Evolutionary conservation across 2,329 filamentous ascomycete genomes (phyloP).

Genomic region (Claviceps capensis): DNA sequence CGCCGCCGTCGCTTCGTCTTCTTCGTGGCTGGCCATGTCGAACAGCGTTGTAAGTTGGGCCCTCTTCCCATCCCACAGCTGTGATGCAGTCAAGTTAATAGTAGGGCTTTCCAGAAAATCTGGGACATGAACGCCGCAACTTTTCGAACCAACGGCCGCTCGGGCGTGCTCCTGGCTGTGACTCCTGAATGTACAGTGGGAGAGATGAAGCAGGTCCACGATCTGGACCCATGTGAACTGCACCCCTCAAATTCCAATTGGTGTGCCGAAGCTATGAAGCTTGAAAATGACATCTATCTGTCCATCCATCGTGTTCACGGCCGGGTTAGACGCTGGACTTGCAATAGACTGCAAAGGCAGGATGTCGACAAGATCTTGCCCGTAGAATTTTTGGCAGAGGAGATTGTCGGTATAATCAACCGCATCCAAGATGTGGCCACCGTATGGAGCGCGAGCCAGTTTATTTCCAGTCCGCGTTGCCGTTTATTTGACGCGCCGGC

Average conservation of each 20-base stretch:
- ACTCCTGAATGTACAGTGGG: constrained; percentile 14
- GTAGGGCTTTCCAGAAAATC: constrained; percentile 11
- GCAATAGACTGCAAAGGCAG: background rate
- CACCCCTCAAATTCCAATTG: background rate
- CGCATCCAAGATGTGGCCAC: constrained; percentile 2
- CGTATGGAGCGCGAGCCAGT: constrained; percentile 9
- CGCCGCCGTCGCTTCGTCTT: constrained; percentile 11
- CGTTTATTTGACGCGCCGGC: constrained; percentile 7
- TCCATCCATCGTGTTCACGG: constrained; percentile 6
- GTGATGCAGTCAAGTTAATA: background rate
- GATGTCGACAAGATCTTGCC: background rate
- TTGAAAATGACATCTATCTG: constrained; percentile 7
- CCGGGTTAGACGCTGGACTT: background rate
- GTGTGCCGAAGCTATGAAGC: constrained; percentile 6
- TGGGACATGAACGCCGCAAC: constrained; percentile 13
- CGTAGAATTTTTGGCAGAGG: background rate
- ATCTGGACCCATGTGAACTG: constrained; percentile 5
- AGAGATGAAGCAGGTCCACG: constrained; percentile 7
- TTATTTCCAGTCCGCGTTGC: constrained; percentile 1
- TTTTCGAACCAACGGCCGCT: constrained; percentile 9
- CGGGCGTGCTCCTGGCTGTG: constrained; percentile 13
- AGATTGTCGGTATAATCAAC: constrained; percentile 1
- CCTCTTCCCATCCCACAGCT: background rate
- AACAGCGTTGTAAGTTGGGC: constrained; percentile 12
- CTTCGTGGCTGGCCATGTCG: constrained; percentile 12